Percentiles rank a stretch among this genome's conserved stretches.
phyloP scores from a whole-genome alignment of 2,329 filamentous ascomycete genomes.

The Phialophora tarda region DNA sequence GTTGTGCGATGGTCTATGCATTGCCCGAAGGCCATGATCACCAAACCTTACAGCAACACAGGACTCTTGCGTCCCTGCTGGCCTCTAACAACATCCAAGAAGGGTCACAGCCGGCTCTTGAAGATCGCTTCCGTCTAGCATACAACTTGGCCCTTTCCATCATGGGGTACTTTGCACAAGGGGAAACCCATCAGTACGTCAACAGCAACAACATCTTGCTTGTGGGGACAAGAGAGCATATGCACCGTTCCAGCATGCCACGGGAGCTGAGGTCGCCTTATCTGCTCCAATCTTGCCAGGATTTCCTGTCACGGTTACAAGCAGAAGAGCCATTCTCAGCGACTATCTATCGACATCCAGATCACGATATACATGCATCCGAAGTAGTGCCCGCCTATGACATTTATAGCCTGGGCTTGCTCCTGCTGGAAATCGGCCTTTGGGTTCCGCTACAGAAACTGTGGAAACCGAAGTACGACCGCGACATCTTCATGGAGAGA shows the following conservation, averaged over 20 bases:
- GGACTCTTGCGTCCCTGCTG: constrained; percentile 37
- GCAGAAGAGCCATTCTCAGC: constrained; percentile 50
- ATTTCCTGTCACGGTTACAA: constrained; percentile 35
- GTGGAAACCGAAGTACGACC: constrained; percentile 69
- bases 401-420: constrained; percentile 66
- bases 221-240: constrained; percentile 46
- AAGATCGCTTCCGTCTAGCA: constrained; percentile 66
- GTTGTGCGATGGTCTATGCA: constrained; percentile 39
- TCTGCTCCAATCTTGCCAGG: constrained; percentile 38
- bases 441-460: constrained; percentile 67
- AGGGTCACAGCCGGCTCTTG: constrained; percentile 53
- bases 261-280: constrained; percentile 42
- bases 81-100: constrained; percentile 44
- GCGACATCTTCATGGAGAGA: constrained; percentile 66
- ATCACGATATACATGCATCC: constrained; percentile 40
- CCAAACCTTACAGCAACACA: constrained; percentile 33
- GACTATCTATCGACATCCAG: constrained; percentile 67
- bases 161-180: constrained; percentile 62
- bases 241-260: constrained; percentile 42
- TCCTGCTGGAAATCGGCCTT: constrained; percentile 67
- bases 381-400: constrained; percentile 52
- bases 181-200: constrained; percentile 66
- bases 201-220: constrained; percentile 69
- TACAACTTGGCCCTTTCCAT: constrained; percentile 64
- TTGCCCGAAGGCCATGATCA: constrained; percentile 37